Conservation (phyloP, 1,284 basidiomycete genomes). For the Puccinia polysora region DNA sequence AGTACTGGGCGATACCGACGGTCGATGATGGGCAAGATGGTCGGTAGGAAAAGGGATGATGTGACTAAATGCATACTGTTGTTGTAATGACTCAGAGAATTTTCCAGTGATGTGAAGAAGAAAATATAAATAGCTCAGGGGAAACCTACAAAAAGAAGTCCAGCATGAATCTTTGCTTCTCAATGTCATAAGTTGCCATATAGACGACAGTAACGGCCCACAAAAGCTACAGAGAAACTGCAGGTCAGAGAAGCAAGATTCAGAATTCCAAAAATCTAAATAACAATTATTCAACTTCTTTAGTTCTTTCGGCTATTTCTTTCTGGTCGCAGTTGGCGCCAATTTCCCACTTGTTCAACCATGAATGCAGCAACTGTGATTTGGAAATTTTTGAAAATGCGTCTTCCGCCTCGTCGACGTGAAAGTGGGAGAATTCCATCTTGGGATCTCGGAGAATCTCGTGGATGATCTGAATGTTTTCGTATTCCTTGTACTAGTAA, state of each 20-base stretch:
- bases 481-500: too few species aligned
- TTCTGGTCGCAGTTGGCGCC: conserved; percentile 15
- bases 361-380: not conserved
- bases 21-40: conserved; percentile 10
- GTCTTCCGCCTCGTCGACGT: not conserved
- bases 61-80: conserved; percentile 37
- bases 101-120: not conserved
- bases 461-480: conserved; percentile 27
- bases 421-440: conserved; percentile 3
- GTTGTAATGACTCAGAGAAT: not conserved
- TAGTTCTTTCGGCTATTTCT: conserved; percentile 32
- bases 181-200: conserved; percentile 16
- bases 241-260: not conserved
- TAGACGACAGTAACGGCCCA: conserved; percentile 36
- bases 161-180: conserved; percentile 1
- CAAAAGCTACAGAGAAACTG: conserved; percentile 7
- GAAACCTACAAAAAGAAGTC: conserved; percentile 35
- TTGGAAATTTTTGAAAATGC: conserved; percentile 16
- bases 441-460: conserved; percentile 19
- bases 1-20: conserved; percentile 6
- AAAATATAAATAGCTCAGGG: not conserved
- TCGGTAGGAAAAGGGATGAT: conserved; percentile 39
- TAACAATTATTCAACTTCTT: not conserved
- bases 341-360: conserved; percentile 31
- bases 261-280: not conserved